phyloP scores from a whole-genome alignment of 1,284 basidiomycete genomes.

The Coriolopsis trogii region DNA sequence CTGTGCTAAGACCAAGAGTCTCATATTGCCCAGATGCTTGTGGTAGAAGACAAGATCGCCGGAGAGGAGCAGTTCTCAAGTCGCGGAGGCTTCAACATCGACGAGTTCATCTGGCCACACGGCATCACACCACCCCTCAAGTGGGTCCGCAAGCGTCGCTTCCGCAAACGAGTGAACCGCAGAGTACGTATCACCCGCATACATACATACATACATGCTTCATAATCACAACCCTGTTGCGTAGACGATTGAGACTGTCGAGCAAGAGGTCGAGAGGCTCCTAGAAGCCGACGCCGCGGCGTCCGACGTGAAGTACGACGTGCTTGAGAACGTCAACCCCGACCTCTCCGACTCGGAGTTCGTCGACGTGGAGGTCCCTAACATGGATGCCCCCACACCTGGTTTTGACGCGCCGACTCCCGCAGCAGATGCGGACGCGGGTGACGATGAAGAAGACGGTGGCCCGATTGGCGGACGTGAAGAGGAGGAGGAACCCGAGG shows the following conservation, averaged over 20 bases:
- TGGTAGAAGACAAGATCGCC: slow-evolving; percentile 78
- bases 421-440: slow-evolving; percentile 52
- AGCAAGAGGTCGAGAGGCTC: slow-evolving; percentile 93
- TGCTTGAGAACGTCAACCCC: slow-evolving; percentile 84
- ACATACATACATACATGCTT: neutral
- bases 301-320: slow-evolving; percentile 76
- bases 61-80: slow-evolving; percentile 63
- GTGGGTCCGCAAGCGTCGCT: slow-evolving; percentile 90
- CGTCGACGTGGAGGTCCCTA: slow-evolving; percentile 58
- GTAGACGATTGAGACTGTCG: slow-evolving; percentile 94
- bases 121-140: slow-evolving; percentile 94
- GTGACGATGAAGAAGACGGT: slow-evolving; percentile 57
- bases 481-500: slow-evolving; percentile 69
- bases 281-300: slow-evolving; percentile 87
- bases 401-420: slow-evolving; percentile 38
- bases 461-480: slow-evolving; percentile 52
- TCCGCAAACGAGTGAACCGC: slow-evolving; percentile 88
- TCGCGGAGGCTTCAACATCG: slow-evolving; percentile 81
- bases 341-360: slow-evolving; percentile 88
- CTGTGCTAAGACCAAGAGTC: slow-evolving; percentile 58
- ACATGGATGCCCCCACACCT: slow-evolving; percentile 61
- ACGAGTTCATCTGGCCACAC: slow-evolving; percentile 98
- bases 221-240: neutral
- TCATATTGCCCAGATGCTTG: slow-evolving; percentile 88
- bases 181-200: slow-evolving; percentile 53